Percentiles rank a stretch among this genome's conserved stretches.
Conservation (phyloP, 768 basidiomycete species). For the Infundibulicybe gibba region DNA sequence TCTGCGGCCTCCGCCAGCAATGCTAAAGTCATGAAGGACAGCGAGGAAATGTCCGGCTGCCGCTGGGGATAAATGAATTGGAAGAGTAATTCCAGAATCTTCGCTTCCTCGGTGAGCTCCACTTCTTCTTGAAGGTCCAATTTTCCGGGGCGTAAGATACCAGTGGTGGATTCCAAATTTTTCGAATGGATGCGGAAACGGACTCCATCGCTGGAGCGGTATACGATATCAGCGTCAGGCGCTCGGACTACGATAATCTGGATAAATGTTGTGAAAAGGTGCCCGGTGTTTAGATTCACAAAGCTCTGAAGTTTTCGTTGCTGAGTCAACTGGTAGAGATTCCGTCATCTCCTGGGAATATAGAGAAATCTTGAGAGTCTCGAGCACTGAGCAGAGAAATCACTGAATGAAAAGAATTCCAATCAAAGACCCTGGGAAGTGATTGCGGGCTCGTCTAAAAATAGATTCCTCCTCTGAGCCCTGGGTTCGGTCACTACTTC, state of each 20-base stretch:
- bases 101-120: slow-evolving; percentile 16
- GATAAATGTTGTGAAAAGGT: not conserved
- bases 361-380: not conserved
- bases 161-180: slow-evolving; percentile 16
- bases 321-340: no score
- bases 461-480: no score
- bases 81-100: slow-evolving; percentile 21
- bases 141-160: slow-evolving; percentile 19
- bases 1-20: slow-evolving; percentile 25
- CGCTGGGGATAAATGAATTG: slow-evolving; percentile 21
- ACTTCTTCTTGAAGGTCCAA: slow-evolving; percentile 15
- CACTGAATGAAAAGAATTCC: not conserved
- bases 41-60: slow-evolving; percentile 14
- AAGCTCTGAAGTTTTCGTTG: not conserved
- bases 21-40: slow-evolving; percentile 11
- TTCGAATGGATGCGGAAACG: slow-evolving; percentile 18
- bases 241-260: slow-evolving; percentile 5
- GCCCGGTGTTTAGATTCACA: slow-evolving; percentile 2
- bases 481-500: no score
- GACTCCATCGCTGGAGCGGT: slow-evolving; percentile 18
- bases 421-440: no score
- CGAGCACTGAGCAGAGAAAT: not conserved
- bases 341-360: not conserved
- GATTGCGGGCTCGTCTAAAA: no score
- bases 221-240: slow-evolving; percentile 15